These are phyloP conservation scores for Barbatosphaeria neglecta DNA, from an alignment of 495 filamentous ascomycete genomes.

Conservation along the genomic window DNA sequence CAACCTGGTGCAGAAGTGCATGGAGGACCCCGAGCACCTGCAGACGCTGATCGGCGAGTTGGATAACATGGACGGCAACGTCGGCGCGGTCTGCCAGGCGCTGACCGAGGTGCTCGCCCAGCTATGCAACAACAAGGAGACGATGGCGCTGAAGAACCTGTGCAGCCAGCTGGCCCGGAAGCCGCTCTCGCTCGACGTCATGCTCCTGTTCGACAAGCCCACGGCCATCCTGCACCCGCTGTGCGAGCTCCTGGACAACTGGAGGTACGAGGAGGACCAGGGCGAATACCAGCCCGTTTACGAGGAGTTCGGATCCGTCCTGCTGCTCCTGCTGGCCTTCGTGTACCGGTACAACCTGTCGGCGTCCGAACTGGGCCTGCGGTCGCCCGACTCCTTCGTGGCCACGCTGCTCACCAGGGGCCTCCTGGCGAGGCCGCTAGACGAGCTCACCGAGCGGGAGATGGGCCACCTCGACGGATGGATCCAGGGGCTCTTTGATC, in stretches of 20 bases:
- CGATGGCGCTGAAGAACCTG: constrained; percentile 76
- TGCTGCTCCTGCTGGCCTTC: constrained; percentile 72
- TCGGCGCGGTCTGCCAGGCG: constrained; percentile 74
- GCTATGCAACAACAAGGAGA: constrained; percentile 75
- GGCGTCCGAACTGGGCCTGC: constrained; percentile 52
- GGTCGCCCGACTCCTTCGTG: constrained; percentile 56
- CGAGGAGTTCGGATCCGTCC: constrained; percentile 85
- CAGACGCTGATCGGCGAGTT: constrained; percentile 68
- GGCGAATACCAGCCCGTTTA: constrained; percentile 93
- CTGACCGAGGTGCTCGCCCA: constrained; percentile 72
- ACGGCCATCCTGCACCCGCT: constrained; percentile 69
- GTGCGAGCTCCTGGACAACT: constrained; percentile 74
- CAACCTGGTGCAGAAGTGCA: constrained; percentile 61
- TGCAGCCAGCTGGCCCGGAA: constrained; percentile 72
- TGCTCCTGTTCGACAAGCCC: constrained; percentile 74
- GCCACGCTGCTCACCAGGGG: constrained; percentile 61
- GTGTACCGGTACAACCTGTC: constrained; percentile 73
- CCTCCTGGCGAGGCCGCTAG: constrained; percentile 46
- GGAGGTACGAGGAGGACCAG: constrained; percentile 90
- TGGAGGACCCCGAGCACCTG: constrained; percentile 55
- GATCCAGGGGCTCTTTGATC: constrained; percentile 80
- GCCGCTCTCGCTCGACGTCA: constrained; percentile 67
- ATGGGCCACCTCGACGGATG: constrained; percentile 68
- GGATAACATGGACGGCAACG: constrained; percentile 91
- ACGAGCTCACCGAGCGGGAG: constrained; percentile 59